Conservation (phyloP, 768 basidiomycete genomes). For the Tylopilus sp. region DNA sequence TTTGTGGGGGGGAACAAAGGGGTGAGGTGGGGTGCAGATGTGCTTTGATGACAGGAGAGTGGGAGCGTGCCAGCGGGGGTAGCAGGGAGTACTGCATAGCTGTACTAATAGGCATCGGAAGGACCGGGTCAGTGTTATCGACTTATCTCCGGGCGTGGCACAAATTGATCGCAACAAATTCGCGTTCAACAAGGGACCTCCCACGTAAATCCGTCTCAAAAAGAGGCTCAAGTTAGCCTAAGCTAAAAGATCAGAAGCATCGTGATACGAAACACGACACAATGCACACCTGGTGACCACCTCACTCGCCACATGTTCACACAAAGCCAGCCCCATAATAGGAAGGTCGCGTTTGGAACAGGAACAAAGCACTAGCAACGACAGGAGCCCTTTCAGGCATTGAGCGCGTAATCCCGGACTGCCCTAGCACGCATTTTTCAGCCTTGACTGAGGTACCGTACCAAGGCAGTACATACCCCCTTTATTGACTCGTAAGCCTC, state of each 20-base stretch:
- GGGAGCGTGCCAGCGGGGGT: not conserved
- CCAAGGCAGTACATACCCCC: not conserved
- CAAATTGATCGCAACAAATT: slow-evolving; percentile 9
- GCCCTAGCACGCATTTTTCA: not conserved
- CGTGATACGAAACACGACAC: not conserved
- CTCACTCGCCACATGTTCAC: not conserved
- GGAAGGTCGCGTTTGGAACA: not conserved
- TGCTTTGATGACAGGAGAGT: slow-evolving; percentile 3
- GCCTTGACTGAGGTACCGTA: not conserved
- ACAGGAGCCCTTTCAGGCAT: not conserved
- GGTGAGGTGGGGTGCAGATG: slow-evolving; percentile 1
- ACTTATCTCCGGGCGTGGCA: slow-evolving; percentile 11
- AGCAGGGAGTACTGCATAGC: slow-evolving; percentile 12
- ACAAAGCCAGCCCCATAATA: not conserved
- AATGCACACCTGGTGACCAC: not conserved
- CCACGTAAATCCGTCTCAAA: not conserved
- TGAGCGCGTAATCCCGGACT: not conserved
- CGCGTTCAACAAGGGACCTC: not conserved
- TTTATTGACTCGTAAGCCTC: not conserved
- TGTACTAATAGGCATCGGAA: slow-evolving; percentile 16
- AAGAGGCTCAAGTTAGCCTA: not conserved
- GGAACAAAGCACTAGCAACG: not conserved
- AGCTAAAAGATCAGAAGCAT: not conserved
- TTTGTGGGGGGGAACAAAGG: slow-evolving; percentile 29
- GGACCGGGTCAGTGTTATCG: not conserved